A percentile compares a stretch with the other conserved stretches of the same genome.
phyloP scores from a whole-genome alignment of 305 asterid species.

The Fraxinus sp. region DNA sequence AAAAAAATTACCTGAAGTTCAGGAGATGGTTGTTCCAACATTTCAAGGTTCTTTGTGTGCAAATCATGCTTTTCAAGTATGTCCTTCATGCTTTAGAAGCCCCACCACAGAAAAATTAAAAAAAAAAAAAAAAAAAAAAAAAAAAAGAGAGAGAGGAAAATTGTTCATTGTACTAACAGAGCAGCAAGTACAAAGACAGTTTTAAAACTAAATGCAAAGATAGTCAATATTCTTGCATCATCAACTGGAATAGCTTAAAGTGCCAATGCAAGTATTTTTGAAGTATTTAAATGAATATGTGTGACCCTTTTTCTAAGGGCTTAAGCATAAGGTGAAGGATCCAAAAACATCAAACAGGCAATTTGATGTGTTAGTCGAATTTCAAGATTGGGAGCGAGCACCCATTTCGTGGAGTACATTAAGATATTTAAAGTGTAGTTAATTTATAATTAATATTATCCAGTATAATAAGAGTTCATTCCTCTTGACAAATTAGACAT shows the following conservation, averaged over 20 bases:
- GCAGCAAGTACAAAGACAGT: not conserved
- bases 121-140: not conserved
- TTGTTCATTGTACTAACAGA: not conserved
- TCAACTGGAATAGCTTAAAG: not conserved
- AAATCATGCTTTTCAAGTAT: slow-evolving; percentile 66
- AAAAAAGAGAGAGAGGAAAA: not conserved
- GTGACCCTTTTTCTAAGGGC: not conserved
- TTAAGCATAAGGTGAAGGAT: not conserved
- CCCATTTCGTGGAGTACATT: not conserved
- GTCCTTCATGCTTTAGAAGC: slow-evolving; percentile 57
- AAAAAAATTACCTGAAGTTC: slow-evolving; percentile 54
- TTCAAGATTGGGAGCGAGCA: not conserved
- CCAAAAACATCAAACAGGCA: not conserved
- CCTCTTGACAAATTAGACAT: not conserved
- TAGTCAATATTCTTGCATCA: not conserved
- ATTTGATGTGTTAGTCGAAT: not conserved
- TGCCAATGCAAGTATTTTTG: not conserved
- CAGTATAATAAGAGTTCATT: not conserved
- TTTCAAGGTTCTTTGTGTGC: slow-evolving; percentile 69
- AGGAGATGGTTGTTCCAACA: slow-evolving; percentile 74
- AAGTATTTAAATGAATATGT: not conserved
- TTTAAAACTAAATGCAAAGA: not conserved
- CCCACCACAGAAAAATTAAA: not conserved
- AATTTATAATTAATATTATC: no score
- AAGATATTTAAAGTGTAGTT: no score